Conservation (phyloP, 108 stramenopile genomes). For the Cyclotella sp. region DNA sequence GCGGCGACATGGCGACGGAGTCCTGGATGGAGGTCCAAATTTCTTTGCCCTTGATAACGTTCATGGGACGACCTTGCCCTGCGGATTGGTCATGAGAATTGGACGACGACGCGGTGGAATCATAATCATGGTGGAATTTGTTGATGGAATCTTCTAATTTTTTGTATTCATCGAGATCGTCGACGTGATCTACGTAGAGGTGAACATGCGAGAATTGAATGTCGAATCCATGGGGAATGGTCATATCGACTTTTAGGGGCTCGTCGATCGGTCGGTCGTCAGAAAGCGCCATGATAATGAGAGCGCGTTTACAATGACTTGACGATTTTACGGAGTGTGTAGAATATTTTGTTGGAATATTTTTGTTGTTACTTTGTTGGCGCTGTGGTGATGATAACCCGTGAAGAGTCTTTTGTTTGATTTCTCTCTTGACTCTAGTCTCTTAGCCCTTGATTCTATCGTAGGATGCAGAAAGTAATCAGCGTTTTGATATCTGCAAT, state of each 20-base stretch:
- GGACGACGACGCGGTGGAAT: conserved; percentile 10
- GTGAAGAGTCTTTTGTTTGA: no score
- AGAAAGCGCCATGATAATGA: no score
- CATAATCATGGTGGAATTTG: conserved; percentile 35
- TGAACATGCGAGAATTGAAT: conserved; percentile 82
- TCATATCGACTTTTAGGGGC: not conserved
- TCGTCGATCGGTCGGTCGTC: not conserved
- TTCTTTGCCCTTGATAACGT: conserved; percentile 17
- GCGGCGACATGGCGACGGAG: not conserved
- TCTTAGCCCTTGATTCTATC: no score
- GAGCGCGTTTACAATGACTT: no score
- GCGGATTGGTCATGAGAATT: not conserved
- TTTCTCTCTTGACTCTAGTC: no score
- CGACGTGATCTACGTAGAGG: conserved; percentile 70
- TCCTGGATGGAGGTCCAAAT: conserved; percentile 33
- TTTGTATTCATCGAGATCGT: conserved; percentile 66
- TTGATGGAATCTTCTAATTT: conserved; percentile 62
- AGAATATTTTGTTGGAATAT: no score
- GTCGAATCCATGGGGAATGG: conserved; percentile 17
- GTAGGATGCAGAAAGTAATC: no score
- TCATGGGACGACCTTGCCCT: not conserved
- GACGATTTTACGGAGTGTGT: no score
- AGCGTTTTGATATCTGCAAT: no score
- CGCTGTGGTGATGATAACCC: no score
- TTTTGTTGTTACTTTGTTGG: no score